Percentiles rank a stretch among this genome's conserved stretches.
Evolutionary conservation across 345 rosid species (phyloP).

Genomic region (Lepidium aucheri): DNA sequence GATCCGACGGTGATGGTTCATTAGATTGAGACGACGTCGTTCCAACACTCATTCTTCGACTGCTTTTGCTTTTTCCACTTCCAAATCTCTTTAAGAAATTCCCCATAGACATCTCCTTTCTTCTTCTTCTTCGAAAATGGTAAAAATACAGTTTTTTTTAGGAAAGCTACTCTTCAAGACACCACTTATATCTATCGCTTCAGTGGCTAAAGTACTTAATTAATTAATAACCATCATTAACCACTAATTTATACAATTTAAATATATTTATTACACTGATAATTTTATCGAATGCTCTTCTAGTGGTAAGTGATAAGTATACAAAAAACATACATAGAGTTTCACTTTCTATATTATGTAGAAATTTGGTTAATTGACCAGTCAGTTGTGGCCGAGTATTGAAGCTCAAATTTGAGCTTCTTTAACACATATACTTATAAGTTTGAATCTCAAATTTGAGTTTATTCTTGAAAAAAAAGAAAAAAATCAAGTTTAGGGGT

Average conservation of each 20-base stretch:
- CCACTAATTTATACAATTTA: neutral
- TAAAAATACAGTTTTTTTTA: neutral
- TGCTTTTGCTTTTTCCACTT: constrained; percentile 13
- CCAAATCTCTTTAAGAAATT: constrained; percentile 13
- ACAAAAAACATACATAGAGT: too few relatives aligned
- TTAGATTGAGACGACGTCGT: neutral
- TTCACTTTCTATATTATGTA: too few relatives aligned
- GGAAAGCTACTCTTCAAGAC: neutral
- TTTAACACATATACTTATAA: too few relatives aligned
- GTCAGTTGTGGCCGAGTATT: too few relatives aligned
- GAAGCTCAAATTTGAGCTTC: too few relatives aligned
- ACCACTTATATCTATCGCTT: neutral
- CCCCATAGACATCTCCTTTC: constrained; percentile 15
- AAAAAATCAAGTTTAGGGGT: too few relatives aligned
- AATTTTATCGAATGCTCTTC: neutral
- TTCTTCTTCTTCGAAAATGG: constrained; percentile 5
- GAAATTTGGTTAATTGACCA: too few relatives aligned
- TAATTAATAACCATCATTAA: neutral
- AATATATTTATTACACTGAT: neutral
- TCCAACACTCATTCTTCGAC: neutral
- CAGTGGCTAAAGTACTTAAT: neutral
- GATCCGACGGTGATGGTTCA: neutral
- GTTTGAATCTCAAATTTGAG: too few relatives aligned
- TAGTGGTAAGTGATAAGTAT: too few relatives aligned
- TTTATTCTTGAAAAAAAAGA: too few relatives aligned